phyloP scores from a whole-genome alignment of 257 asterid species.

The Lithospermum erythrorhizon region DNA sequence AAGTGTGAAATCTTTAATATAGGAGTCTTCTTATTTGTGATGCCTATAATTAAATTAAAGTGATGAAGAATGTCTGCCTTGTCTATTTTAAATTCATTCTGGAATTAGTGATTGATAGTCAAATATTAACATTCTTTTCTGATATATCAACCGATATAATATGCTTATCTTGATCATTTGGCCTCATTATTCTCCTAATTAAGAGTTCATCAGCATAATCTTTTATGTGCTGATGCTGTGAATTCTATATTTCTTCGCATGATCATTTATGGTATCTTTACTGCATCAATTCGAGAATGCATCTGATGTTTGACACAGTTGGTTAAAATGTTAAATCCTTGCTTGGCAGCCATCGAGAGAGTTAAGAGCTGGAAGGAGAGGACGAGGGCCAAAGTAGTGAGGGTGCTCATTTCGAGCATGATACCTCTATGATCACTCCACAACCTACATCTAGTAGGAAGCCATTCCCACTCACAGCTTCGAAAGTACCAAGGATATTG shows the following conservation, averaged over 20 bases:
- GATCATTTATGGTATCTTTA: not conserved
- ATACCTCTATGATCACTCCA: conserved; percentile 22
- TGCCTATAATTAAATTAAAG: too few relatives aligned
- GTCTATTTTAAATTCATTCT: too few relatives aligned
- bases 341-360: conserved; percentile 50
- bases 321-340: not conserved
- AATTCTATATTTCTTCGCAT: not conserved
- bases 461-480: conserved; percentile 26
- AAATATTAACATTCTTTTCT: too few relatives aligned
- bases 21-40: too few relatives aligned
- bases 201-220: too few relatives aligned
- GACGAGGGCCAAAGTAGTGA: conserved; percentile 40
- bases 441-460: conserved; percentile 22
- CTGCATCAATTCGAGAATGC: not conserved
- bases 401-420: conserved; percentile 9
- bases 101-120: too few relatives aligned
- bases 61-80: too few relatives aligned
- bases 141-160: too few relatives aligned
- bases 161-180: too few relatives aligned
- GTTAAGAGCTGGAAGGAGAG: conserved; percentile 39
- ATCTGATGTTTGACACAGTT: not conserved
- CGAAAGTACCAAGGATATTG: conserved; percentile 63
- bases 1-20: too few relatives aligned
- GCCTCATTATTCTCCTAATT: too few relatives aligned
- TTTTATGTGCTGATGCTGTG: too few relatives aligned